Percentiles rank a stretch among this genome's conserved stretches.
These are phyloP conservation scores for Amylocarpus encephaloides DNA, from an alignment of 2,329 filamentous ascomycete genomes.

Conservation along the genomic window DNA sequence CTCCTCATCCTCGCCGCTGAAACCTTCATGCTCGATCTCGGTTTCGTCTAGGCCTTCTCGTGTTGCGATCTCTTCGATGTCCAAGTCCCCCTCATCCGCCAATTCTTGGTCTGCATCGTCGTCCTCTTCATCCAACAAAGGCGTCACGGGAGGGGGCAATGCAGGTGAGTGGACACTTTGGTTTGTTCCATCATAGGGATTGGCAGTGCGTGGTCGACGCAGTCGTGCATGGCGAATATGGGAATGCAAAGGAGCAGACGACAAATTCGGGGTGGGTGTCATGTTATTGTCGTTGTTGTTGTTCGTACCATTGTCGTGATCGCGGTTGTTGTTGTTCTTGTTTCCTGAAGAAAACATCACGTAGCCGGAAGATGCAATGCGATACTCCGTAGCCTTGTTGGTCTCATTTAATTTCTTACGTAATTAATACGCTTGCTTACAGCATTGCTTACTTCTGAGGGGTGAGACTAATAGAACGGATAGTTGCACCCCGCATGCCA, in stretches of 20 bases:
- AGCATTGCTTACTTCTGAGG: too few relatives aligned
- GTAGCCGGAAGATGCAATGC: too few relatives aligned
- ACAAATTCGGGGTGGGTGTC: background rate
- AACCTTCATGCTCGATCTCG: constrained; percentile 20
- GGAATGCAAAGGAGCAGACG: background rate
- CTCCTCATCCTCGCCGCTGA: constrained; percentile 25
- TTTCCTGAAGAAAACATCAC: too few relatives aligned
- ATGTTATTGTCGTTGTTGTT: constrained; percentile 2
- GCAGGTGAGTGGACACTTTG: background rate
- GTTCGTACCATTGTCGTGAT: too few relatives aligned
- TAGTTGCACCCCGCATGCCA: too few relatives aligned
- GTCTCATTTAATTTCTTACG: too few relatives aligned
- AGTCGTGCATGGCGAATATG: constrained; percentile 4
- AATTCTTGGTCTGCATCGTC: background rate
- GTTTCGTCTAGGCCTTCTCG: constrained; percentile 18
- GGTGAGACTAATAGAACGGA: too few relatives aligned
- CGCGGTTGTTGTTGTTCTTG: background rate
- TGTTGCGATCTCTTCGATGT: background rate
- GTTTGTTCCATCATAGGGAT: constrained; percentile 3
- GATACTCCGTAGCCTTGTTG: too few relatives aligned
- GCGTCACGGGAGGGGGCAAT: background rate
- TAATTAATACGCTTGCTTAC: too few relatives aligned
- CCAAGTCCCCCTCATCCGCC: background rate
- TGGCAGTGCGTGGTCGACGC: constrained; percentile 2
- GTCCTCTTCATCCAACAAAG: background rate